These are phyloP conservation scores for Cardiospermum halicacabum DNA, from an alignment of 345 rosid genomes.

Conservation along the genomic window DNA sequence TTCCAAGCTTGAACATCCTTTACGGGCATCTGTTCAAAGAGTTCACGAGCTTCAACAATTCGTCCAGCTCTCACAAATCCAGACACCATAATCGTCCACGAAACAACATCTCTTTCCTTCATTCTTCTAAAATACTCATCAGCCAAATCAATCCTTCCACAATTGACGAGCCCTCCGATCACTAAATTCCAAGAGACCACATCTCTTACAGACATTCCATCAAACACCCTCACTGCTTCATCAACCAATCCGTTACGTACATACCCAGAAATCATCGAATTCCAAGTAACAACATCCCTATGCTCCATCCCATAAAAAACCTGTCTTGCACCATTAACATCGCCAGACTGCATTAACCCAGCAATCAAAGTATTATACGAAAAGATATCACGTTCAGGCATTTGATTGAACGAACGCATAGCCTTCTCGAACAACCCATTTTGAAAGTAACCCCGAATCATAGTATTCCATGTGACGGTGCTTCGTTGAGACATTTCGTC, in stretches of 20 bases:
- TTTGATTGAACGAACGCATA: conserved; percentile 19
- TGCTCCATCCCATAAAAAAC: conserved; percentile 30
- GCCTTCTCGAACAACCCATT: conserved; percentile 28
- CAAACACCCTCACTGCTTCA: conserved; percentile 29
- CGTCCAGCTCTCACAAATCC: conserved; percentile 31
- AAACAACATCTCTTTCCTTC: conserved; percentile 31
- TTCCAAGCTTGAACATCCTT: conserved; percentile 39
- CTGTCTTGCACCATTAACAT: conserved; percentile 26
- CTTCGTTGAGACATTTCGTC: conserved; percentile 33
- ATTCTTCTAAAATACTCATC: conserved; percentile 28
- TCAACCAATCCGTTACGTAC: conserved; percentile 24
- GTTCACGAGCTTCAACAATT: conserved; percentile 27
- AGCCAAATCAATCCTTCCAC: conserved; percentile 25
- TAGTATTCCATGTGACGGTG: conserved; percentile 34
- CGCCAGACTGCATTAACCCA: conserved; percentile 28
- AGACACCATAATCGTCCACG: conserved; percentile 37
- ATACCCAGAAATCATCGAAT: conserved; percentile 38
- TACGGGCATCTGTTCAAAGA: conserved; percentile 30
- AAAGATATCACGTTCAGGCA: conserved; percentile 32
- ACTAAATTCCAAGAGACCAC: conserved; percentile 42
- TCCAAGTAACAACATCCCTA: conserved; percentile 37
- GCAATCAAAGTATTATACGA: conserved; percentile 32
- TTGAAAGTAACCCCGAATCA: conserved; percentile 38
- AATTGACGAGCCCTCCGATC: conserved; percentile 29
- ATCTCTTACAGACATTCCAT: conserved; percentile 27